A percentile compares a stretch with the other conserved stretches of the same genome.
Conservation (phyloP, 306 rosid genomes). For the Fragaria iinumae region DNA sequence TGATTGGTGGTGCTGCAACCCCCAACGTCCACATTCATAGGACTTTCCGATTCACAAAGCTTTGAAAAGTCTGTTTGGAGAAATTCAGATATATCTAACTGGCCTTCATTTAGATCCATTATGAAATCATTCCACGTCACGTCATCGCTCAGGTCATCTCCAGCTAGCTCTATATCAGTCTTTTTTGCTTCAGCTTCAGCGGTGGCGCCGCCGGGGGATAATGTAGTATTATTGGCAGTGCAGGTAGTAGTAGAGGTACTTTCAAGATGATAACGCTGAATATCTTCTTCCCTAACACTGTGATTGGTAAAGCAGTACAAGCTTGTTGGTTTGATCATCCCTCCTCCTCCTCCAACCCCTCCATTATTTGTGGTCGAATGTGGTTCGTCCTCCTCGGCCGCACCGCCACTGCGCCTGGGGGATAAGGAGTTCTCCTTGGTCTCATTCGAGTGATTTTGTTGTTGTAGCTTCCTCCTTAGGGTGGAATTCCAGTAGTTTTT, state of each 20-base stretch:
- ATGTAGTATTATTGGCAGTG: not conserved
- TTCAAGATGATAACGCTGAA: not conserved
- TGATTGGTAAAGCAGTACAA: not conserved
- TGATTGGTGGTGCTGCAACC: constrained; percentile 1
- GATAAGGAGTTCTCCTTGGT: not conserved
- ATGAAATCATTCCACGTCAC: constrained; percentile 14
- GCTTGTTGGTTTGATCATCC: not conserved
- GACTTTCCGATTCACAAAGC: not conserved
- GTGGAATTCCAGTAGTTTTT: constrained; percentile 41
- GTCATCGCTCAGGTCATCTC: not conserved
- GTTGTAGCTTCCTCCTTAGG: constrained; percentile 16
- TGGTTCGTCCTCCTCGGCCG: not conserved
- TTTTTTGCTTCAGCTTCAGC: constrained; percentile 4
- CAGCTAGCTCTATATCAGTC: not conserved
- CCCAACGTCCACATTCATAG: not conserved
- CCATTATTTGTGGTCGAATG: not conserved
- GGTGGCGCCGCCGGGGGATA: not conserved
- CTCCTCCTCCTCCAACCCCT: not conserved
- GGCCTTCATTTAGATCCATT: constrained; percentile 8
- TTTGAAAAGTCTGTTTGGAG: constrained; percentile 22
- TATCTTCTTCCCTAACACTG: not conserved
- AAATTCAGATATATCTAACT: constrained; percentile 17
- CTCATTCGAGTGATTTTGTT: constrained; percentile 7
- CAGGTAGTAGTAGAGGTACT: not conserved
- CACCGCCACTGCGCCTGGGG: not conserved